Evolutionary conservation across 345 rosid species (phyloP).

Genomic region (Melaleuca alternifolia): DNA sequence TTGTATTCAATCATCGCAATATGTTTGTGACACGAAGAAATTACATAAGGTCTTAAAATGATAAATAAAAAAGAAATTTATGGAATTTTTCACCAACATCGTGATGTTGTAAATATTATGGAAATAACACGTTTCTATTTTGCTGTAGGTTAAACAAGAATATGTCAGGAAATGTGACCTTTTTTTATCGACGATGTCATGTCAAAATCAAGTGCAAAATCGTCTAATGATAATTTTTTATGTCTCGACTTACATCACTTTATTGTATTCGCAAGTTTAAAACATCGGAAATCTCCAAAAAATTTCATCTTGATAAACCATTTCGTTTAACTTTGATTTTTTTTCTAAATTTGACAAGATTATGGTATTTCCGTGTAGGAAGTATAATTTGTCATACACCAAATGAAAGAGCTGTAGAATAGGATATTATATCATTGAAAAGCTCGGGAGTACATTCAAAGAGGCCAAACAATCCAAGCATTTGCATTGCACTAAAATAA

Average conservation of each 20-base stretch:
- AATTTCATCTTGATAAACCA: neutral
- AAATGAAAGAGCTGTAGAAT: neutral
- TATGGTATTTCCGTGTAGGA: neutral
- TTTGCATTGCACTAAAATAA: too few relatives aligned
- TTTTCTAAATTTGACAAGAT: neutral
- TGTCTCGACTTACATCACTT: accelerated
- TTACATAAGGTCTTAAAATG: too few relatives aligned
- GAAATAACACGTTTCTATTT: neutral
- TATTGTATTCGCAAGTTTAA: neutral
- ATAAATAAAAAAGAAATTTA: too few relatives aligned
- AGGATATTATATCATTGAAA: neutral
- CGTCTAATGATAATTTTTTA: neutral
- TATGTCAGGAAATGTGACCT: neutral
- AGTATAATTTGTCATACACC: neutral
- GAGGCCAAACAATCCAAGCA: too few relatives aligned
- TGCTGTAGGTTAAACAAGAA: neutral
- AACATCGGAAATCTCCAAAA: neutral
- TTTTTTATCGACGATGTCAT: neutral
- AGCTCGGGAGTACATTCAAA: neutral
- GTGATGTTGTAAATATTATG: neutral
- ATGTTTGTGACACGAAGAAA: too few relatives aligned
- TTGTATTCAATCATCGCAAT: too few relatives aligned
- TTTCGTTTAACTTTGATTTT: neutral
- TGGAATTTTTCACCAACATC: too few relatives aligned
- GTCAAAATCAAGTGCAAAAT: neutral